Conservation (phyloP, 2,329 filamentous ascomycete genomes). For the Hypoxylon sp. region DNA sequence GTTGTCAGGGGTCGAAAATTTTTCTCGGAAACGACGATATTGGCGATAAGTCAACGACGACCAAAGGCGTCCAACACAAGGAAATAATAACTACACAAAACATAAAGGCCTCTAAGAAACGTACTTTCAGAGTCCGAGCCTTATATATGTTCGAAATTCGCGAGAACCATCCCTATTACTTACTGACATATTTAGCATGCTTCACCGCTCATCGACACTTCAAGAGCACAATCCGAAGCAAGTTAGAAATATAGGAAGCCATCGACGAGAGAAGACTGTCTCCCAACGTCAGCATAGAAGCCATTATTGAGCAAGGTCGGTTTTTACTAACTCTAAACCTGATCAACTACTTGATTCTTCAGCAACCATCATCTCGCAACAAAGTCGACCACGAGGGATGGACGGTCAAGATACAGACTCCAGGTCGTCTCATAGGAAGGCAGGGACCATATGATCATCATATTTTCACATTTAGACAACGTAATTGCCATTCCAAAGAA, state of each 20-base stretch:
- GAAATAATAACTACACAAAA: background rate
- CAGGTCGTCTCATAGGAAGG: too few species aligned
- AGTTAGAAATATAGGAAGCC: background rate
- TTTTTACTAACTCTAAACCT: constrained; percentile 5
- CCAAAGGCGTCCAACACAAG: background rate
- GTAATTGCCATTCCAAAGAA: background rate
- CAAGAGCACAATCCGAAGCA: background rate
- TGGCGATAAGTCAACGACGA: constrained; percentile 1
- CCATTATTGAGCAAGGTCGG: background rate
- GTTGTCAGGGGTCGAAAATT: constrained; percentile 15
- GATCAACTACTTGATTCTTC: constrained; percentile 2
- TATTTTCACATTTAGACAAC: background rate
- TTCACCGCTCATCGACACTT: background rate
- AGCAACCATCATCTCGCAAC: background rate
- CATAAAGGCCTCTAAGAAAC: background rate
- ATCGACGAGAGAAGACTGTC: background rate
- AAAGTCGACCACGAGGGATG: background rate
- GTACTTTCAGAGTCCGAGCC: background rate
- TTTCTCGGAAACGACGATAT: constrained; percentile 2
- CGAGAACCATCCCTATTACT: background rate
- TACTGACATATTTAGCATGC: background rate
- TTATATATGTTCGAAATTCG: background rate
- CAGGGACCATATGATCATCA: too few species aligned
- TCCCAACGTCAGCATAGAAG: background rate
- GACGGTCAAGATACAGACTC: background rate